A percentile compares a stretch with the other conserved stretches of the same genome.
These are phyloP conservation scores for Hypomontagnella submonticulosa DNA, from an alignment of 495 filamentous ascomycete genomes.

Conservation along the genomic window DNA sequence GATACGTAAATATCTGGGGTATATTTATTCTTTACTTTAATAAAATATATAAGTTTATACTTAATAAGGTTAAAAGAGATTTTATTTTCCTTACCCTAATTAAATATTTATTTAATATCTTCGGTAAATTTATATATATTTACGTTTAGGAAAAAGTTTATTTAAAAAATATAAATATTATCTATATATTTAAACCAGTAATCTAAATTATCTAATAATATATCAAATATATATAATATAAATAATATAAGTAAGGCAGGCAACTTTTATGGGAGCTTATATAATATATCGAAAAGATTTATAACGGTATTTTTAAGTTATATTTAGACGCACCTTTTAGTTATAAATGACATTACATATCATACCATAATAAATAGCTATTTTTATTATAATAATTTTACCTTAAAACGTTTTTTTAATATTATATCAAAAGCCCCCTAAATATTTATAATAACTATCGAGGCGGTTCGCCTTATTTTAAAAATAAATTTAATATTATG, in stretches of 20 bases:
- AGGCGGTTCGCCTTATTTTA: neutral
- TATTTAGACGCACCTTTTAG: neutral
- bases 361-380: neutral
- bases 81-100: neutral
- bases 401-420: neutral
- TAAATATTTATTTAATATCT: slow-evolving; percentile 6
- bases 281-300: slow-evolving; percentile 1
- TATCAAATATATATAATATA: neutral
- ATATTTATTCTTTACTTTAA: slow-evolving; percentile 3
- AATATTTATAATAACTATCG: slow-evolving; percentile 11
- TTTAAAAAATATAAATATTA: slow-evolving; percentile 7
- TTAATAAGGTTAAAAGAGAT: slow-evolving; percentile 3
- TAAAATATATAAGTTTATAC: slow-evolving; percentile 7
- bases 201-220: neutral
- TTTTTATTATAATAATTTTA: neutral
- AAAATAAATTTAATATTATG: slow-evolving; percentile 8
- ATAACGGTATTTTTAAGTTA: neutral
- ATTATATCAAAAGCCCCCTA: neutral
- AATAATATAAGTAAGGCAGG: neutral
- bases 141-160: neutral
- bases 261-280: slow-evolving; percentile 1
- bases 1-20: neutral
- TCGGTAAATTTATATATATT: slow-evolving; percentile 5
- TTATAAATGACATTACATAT: slow-evolving; percentile 1
- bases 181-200: neutral